A percentile compares a stretch with the other conserved stretches of the same genome.
Evolutionary conservation across 2,329 filamentous ascomycete species (phyloP).

Genomic region (Massarina eburnea): DNA sequence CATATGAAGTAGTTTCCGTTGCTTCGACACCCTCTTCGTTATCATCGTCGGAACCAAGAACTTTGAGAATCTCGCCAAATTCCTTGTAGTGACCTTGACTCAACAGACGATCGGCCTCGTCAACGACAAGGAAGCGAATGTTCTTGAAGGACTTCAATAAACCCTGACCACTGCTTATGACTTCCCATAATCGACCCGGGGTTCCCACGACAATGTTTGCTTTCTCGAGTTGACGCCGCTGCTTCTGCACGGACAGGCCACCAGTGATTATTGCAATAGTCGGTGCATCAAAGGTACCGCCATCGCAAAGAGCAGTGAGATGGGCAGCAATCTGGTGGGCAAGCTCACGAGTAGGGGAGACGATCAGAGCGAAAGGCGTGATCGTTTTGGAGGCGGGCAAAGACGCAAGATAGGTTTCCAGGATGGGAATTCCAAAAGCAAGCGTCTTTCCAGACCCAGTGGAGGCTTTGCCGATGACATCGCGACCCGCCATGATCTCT

Average conservation of each 20-base stretch:
- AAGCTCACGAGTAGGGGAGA: conserved; percentile 90
- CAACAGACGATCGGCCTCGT: conserved; percentile 90
- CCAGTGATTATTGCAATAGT: conserved; percentile 85
- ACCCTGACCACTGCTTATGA: conserved; percentile 74
- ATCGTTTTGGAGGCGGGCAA: conserved; percentile 42
- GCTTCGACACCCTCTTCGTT: conserved; percentile 45
- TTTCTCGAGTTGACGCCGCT: conserved; percentile 77
- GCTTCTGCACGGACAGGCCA: conserved; percentile 91
- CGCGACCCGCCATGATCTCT: conserved; percentile 76
- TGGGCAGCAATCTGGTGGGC: conserved; percentile 89
- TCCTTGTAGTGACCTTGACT: conserved; percentile 96
- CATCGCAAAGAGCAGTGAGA: conserved; percentile 71
- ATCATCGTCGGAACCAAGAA: conserved; percentile 68
- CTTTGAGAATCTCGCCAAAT: conserved; percentile 80
- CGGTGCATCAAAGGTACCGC: conserved; percentile 61
- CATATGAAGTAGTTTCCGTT: conserved; percentile 25
- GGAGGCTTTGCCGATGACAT: conserved; percentile 93
- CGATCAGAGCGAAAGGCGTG: conserved; percentile 65
- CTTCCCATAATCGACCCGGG: conserved; percentile 91
- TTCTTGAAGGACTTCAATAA: conserved; percentile 70
- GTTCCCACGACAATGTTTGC: conserved; percentile 94
- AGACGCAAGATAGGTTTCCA: conserved; percentile 72
- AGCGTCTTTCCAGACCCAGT: conserved; percentile 97
- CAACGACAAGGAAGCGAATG: conserved; percentile 82
- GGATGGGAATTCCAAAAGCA: conserved; percentile 89